These are phyloP conservation scores for Calendula officinalis DNA, from an alignment of 129 eudicot species.

Conservation along the genomic window DNA sequence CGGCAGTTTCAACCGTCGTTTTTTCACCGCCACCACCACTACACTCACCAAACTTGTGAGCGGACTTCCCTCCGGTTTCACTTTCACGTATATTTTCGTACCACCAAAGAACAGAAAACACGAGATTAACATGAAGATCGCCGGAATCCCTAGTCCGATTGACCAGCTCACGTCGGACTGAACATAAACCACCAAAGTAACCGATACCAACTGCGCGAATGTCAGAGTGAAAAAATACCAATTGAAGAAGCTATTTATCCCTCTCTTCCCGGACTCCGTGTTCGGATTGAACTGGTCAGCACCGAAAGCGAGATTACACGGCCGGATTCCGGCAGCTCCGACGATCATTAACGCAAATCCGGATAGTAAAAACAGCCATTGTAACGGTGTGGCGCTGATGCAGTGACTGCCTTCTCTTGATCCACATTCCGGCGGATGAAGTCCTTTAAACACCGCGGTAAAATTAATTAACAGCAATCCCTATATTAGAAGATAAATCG, in stretches of 20 bases:
- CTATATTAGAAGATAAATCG: constrained; percentile 25
- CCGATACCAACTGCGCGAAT: constrained; percentile 71
- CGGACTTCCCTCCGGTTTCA: constrained; percentile 82
- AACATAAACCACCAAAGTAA: constrained; percentile 67
- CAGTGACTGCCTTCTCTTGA: constrained; percentile 44
- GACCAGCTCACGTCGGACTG: constrained; percentile 67
- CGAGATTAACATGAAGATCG: constrained; percentile 57
- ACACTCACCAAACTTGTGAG: constrained; percentile 53
- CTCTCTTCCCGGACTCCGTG: constrained; percentile 64
- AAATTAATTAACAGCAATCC: constrained; percentile 62
- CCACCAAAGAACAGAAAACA: constrained; percentile 58
- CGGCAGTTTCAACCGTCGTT: constrained; percentile 47
- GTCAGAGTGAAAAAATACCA: constrained; percentile 67
- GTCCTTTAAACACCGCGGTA: constrained; percentile 59
- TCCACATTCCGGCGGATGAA: constrained; percentile 77
- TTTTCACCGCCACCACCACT: constrained; percentile 49
- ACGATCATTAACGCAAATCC: constrained; percentile 55
- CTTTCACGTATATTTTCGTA: constrained; percentile 60
- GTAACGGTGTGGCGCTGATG: constrained; percentile 52
- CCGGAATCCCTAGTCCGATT: constrained; percentile 67
- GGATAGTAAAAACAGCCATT: constrained; percentile 43
- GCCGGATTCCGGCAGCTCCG: constrained; percentile 69
- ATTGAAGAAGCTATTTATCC: constrained; percentile 70
- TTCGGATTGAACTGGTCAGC: constrained; percentile 77
- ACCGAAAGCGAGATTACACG: constrained; percentile 72